These are phyloP conservation scores for Pseudocercospora eumusae DNA, from an alignment of 2,329 filamentous ascomycete species.

Conservation along the genomic window DNA sequence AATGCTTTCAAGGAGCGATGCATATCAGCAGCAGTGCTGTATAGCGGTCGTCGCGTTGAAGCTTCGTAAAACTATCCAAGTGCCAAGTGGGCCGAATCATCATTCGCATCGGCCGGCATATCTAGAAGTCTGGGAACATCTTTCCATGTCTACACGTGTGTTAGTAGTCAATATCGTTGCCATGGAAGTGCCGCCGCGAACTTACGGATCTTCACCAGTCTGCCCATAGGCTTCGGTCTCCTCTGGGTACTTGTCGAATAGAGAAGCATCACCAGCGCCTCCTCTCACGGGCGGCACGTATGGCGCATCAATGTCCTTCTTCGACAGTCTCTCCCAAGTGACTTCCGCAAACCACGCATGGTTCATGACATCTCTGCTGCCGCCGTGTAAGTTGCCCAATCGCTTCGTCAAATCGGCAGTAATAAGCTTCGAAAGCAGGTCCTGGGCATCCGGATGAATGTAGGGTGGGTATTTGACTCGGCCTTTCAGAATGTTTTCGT, in stretches of 20 bases:
- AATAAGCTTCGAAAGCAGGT: constrained; percentile 88
- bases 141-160: constrained; percentile 63
- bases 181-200: constrained; percentile 35
- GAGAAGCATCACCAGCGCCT: constrained; percentile 89
- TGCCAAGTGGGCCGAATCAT: not conserved
- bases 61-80: constrained; percentile 8
- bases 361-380: constrained; percentile 87
- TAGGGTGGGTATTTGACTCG: constrained; percentile 96
- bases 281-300: constrained; percentile 96
- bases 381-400: constrained; percentile 88
- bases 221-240: constrained; percentile 90
- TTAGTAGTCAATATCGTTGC: constrained; percentile 19
- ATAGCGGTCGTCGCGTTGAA: not conserved
- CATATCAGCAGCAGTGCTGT: constrained; percentile 12
- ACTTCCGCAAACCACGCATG: constrained; percentile 97
- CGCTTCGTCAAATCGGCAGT: constrained; percentile 93
- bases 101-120: not conserved
- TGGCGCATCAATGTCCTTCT: constrained; percentile 97
- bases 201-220: constrained; percentile 80
- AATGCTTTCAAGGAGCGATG: constrained; percentile 5
- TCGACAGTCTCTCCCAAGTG: constrained; percentile 90
- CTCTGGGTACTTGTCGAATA: constrained; percentile 97
- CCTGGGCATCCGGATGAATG: constrained; percentile 89
- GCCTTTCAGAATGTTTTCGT: constrained; percentile 97
- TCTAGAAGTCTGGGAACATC: constrained; percentile 72